Evolutionary conservation across 1,284 basidiomycete genomes (phyloP), one percentile per base, ranked within the genome.

Genomic region (Rhodotorula sp.): DNA sequence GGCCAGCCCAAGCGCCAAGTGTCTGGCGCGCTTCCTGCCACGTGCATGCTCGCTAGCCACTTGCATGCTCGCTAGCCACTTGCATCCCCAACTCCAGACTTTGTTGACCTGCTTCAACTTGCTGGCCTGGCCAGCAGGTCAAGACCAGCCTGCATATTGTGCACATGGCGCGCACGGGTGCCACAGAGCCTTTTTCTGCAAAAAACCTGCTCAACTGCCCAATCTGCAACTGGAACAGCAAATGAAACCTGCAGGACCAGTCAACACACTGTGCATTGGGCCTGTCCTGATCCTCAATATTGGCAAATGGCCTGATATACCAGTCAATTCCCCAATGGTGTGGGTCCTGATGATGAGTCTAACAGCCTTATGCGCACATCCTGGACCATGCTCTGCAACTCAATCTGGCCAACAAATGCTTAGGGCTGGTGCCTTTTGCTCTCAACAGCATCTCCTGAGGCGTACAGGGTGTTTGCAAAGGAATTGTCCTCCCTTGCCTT

Each of bases 221-320:
- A 49, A 92, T 99, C 78, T 99, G 96, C 80, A 97, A 99, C 82
- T 94, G 82, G 79, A 82, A 82, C 68, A 82, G 83, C 64, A 96
- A 99, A 87, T 99, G 97, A 82, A 96, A 99, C 82, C 87, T 99
- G 34, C 96, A 99, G 85, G 96, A 99, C 84, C 97, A 99, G 84
- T 96, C 95, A 41, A 98, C 98, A 95, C 91, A 96, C 68, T 99
- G n/a, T n/a, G n/a, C n/a, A n/a, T n/a, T n/a, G n/a, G n/a, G n/a
- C n/a, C n/a, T n/a, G n/a, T n/a, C n/a, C n/a, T n/a, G n/a, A n/a
- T n/a, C n/a, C n/a, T n/a, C n/a, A n/a, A n/a, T n/a, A n/a, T n/a
- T n/a, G n/a, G n/a, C n/a, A n/a, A n/a, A n/a, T n/a, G n/a, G n/a
- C n/a, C n/a, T n/a, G n/a, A n/a, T n/a, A n/a, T n/a, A n/a, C n/a